Percentiles rank a stretch among this genome's conserved stretches.
These are phyloP conservation scores for Tricholoma saponaceum DNA, from an alignment of 768 basidiomycete species.

Conservation along the genomic window DNA sequence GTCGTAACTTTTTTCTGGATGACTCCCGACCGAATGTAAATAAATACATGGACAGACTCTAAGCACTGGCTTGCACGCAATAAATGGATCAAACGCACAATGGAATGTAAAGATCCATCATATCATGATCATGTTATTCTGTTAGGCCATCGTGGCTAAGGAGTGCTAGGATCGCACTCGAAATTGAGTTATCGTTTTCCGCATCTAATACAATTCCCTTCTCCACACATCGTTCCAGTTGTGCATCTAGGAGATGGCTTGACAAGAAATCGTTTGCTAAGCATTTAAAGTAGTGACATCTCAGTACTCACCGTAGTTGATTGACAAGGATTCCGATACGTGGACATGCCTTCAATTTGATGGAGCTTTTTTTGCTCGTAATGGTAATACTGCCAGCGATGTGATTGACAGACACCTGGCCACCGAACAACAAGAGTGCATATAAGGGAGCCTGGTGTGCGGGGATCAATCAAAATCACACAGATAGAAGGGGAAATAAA, in stretches of 20 bases:
- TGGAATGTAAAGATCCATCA: no score
- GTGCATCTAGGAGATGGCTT: slow-evolving; percentile 67
- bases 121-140: slow-evolving; percentile 3
- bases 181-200: slow-evolving; percentile 48
- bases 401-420: slow-evolving; percentile 75
- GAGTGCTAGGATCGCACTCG: slow-evolving; percentile 33
- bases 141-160: slow-evolving; percentile 18
- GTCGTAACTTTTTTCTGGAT: no score
- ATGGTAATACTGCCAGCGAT: slow-evolving; percentile 72
- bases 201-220: slow-evolving; percentile 45
- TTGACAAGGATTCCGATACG: slow-evolving; percentile 88
- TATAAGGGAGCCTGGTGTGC: slow-evolving; percentile 74
- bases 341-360: slow-evolving; percentile 81
- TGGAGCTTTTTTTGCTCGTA: slow-evolving; percentile 42
- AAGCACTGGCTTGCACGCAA: no score
- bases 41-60: no score
- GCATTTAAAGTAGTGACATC: not conserved
- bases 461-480: not conserved
- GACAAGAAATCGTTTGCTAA: not conserved
- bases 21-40: no score
- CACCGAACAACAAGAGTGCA: slow-evolving; percentile 81
- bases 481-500: slow-evolving; percentile 24
- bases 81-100: no score
- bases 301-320: slow-evolving; percentile 60
- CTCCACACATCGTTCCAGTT: slow-evolving; percentile 64